Base-by-base conservation (phyloP, 495 filamentous ascomycete species). In the Eremomyces bilateralis region DNA sequence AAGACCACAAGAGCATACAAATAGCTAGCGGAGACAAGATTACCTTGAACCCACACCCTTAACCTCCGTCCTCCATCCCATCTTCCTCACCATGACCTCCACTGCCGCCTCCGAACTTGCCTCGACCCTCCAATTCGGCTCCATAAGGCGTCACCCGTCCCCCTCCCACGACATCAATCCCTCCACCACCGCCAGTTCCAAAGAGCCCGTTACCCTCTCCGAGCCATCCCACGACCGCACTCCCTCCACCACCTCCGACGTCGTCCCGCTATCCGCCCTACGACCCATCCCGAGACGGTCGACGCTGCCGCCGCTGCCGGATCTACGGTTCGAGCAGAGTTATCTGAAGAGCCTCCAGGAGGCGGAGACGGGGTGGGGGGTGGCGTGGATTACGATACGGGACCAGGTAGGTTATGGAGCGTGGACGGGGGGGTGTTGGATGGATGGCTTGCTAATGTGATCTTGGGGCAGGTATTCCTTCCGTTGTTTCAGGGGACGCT, bases 271-370 rank as follows among this genome's bases (percentile, higher is more conserved):
- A 2, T 56, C 52, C 4, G 38, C 50, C 12, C 35, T 61, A 18
- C 41, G 44, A 18, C 55, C 57, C 1, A 21, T 45, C 67, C 73
- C 36, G 49, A 60, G 46, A 67, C 69, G 53, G 43, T 40, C 51
- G 31, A 60, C 37, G 6, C 68, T 92, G 38, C 80, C 80, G 34
- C 85, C 90, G 1, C 56, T 97, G 46, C 88, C 88, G 1, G 88
- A 97, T 54, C 57, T 97, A 43, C 64, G 88, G 33, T 95, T 95
- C 53, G 88, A 97, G 60, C 88, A 97, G 64, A 91, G 82, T 57
- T 95, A 95, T 49, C 62, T 97, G 27, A 73, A 73, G 31, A 84
- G 80, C 51, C 70, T 97, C 36, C 67, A 69, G 42, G 60, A 65
- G 33, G 80, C 80, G 15, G 65, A 88, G 38, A 72, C 68, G 18